Percentiles rank a stretch among this genome's conserved stretches.
These are phyloP conservation scores for Suillus variegatus DNA, from an alignment of 768 basidiomycete genomes.

Conservation along the genomic window DNA sequence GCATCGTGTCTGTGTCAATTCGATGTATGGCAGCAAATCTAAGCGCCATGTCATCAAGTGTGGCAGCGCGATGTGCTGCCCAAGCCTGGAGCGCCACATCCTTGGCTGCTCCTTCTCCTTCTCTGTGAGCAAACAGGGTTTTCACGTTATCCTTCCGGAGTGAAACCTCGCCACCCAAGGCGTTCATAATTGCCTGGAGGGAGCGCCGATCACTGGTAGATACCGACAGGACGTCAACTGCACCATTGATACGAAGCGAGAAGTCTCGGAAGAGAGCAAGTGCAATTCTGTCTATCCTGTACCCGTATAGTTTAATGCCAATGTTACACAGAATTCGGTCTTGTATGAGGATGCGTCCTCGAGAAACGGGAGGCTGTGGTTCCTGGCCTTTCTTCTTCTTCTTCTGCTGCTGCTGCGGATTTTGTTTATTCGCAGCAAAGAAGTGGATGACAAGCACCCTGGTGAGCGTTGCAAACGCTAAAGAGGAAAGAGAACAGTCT, in stretches of 20 bases:
- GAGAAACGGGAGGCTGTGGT: background rate
- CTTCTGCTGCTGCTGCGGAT: slow-evolving; percentile 8
- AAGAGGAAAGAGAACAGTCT: slow-evolving; percentile 32
- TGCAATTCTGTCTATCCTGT: slow-evolving; percentile 48
- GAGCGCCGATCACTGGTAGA: slow-evolving; percentile 30
- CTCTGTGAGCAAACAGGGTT: slow-evolving; percentile 33
- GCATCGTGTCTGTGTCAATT: slow-evolving; percentile 29
- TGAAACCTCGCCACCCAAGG: slow-evolving; percentile 38
- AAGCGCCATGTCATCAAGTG: slow-evolving; percentile 19
- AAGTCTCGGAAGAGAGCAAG: slow-evolving; percentile 42
- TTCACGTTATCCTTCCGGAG: slow-evolving; percentile 29
- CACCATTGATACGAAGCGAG: slow-evolving; percentile 33
- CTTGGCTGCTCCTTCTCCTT: slow-evolving; percentile 14
- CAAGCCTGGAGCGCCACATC: slow-evolving; percentile 45
- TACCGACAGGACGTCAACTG: slow-evolving; percentile 44
- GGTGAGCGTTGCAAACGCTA: slow-evolving; percentile 43
- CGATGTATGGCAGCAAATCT: slow-evolving; percentile 19
- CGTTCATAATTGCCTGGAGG: slow-evolving; percentile 32
- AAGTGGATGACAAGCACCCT: slow-evolving; percentile 38
- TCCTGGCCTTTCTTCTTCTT: slow-evolving; percentile 8
- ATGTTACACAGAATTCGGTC: slow-evolving; percentile 33
- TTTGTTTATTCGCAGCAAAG: slow-evolving; percentile 14
- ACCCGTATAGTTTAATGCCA: slow-evolving; percentile 36
- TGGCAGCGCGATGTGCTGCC: slow-evolving; percentile 42
- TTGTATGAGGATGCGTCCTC: slow-evolving; percentile 28